Conservation (phyloP, 2,329 filamentous ascomycete genomes). For the Grosmannia penicillata region DNA sequence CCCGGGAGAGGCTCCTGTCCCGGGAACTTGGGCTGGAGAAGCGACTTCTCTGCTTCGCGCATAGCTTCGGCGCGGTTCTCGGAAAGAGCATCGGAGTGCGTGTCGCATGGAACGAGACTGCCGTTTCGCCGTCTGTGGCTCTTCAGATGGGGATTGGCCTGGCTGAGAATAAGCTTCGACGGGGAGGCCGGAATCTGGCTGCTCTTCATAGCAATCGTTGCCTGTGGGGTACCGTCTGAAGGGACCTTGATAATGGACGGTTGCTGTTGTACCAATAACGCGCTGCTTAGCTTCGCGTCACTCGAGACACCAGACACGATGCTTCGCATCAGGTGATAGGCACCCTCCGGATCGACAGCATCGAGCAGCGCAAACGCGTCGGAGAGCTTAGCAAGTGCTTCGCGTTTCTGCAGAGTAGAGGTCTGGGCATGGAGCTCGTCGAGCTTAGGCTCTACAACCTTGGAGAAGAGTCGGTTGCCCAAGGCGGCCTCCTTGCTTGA, state of each 20-base stretch:
- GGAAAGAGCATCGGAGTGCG: conserved; percentile 19
- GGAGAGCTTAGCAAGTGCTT: conserved; percentile 68
- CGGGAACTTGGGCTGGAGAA: conserved; percentile 37
- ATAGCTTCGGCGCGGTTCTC: conserved; percentile 19
- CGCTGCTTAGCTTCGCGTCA: conserved; percentile 48
- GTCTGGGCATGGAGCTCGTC: conserved; percentile 79
- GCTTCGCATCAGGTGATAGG: conserved; percentile 68
- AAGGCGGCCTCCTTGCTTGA: conserved; percentile 69
- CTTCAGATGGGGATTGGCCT: conserved; percentile 74
- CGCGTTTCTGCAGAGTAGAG: conserved; percentile 50
- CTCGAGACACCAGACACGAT: conserved; percentile 60
- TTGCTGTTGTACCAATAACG: conserved; percentile 25
- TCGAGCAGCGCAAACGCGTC: conserved; percentile 79
- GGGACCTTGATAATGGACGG: conserved; percentile 18
- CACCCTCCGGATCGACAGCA: conserved; percentile 76
- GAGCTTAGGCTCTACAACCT: conserved; percentile 68
- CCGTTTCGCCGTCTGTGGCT: conserved; percentile 56
- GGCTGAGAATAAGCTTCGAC: conserved; percentile 58
- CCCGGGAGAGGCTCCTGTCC: conserved; percentile 44
- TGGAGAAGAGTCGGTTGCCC: conserved; percentile 67
- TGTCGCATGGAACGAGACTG: conserved; percentile 17
- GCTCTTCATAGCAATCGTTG: conserved; percentile 44
- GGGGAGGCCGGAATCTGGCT: conserved; percentile 23
- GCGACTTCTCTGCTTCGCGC: conserved; percentile 30
- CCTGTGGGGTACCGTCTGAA: conserved; percentile 30